phyloP scores from a whole-genome alignment of 169 alveolate species.

The Miamiensis avidus region DNA sequence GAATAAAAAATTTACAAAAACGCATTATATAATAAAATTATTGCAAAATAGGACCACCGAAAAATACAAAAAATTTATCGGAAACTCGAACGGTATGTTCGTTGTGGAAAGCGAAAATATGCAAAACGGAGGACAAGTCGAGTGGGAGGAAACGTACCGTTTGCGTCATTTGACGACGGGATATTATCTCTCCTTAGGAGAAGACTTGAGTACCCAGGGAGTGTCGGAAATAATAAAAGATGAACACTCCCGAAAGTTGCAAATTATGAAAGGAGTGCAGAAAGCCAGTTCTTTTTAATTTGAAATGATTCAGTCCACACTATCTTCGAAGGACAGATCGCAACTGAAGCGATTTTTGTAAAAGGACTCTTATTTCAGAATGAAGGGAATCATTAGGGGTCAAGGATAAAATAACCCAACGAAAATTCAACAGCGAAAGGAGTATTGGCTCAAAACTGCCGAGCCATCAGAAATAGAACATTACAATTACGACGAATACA shows the following conservation, averaged over 20 bases:
- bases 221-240: slow-evolving; percentile 1
- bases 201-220: slow-evolving; percentile 4
- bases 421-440: not conserved
- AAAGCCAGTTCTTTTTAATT: slow-evolving; percentile 31
- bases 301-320: slow-evolving; percentile 36
- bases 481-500: not conserved
- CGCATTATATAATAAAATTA: too few species aligned
- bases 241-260: not conserved
- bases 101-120: slow-evolving; percentile 35
- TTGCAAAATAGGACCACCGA: slow-evolving; percentile 1
- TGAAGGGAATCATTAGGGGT: slow-evolving; percentile 1
- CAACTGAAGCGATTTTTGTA: slow-evolving; percentile 1
- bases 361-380: slow-evolving; percentile 43
- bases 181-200: slow-evolving; percentile 1
- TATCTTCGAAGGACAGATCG: slow-evolving; percentile 8
- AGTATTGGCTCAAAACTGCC: slow-evolving; percentile 38
- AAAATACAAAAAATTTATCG: slow-evolving; percentile 45
- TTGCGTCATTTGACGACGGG: slow-evolving; percentile 41
- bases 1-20: not conserved
- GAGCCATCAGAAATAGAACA: slow-evolving; percentile 14
- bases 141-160: slow-evolving; percentile 39
- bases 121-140: slow-evolving; percentile 39
- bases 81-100: slow-evolving; percentile 44
- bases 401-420: not conserved
- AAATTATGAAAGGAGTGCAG: not conserved